phyloP scores from a whole-genome alignment of 805 yeast genomes.

The Spathaspora sp. region DNA sequence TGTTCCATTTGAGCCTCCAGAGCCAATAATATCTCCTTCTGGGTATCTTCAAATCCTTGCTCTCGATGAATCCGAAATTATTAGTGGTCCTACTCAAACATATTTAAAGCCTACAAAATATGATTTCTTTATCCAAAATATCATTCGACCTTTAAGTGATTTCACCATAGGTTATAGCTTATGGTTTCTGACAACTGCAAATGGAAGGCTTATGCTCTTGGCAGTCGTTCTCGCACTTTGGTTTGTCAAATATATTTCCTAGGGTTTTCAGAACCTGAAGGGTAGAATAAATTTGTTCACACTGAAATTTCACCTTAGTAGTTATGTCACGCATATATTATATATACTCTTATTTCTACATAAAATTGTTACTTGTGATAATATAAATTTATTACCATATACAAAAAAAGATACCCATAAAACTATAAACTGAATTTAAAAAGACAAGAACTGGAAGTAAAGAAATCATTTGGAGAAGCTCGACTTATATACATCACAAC shows the following conservation, averaged over 20 bases:
- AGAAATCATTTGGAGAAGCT: conserved; percentile 1
- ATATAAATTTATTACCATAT: neutral
- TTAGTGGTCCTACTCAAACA: conserved; percentile 38
- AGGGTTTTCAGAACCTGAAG: neutral
- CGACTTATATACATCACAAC: neutral
- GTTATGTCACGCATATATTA: neutral
- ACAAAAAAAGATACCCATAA: neutral
- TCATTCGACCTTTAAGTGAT: conserved; percentile 26
- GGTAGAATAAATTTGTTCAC: neutral
- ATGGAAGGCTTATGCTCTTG: conserved; percentile 27
- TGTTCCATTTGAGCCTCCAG: conserved; percentile 44
- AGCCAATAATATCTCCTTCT: conserved; percentile 20
- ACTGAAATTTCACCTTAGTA: neutral
- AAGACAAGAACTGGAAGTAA: conserved; percentile 1
- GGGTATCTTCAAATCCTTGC: conserved; percentile 28
- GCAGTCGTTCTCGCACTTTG: conserved; percentile 12
- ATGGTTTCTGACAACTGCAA: conserved; percentile 30
- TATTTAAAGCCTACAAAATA: conserved; percentile 32
- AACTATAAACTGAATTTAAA: neutral
- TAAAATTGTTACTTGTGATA: neutral
- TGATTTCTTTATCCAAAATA: conserved; percentile 23
- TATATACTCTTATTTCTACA: neutral
- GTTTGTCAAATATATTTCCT: neutral
- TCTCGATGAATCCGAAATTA: conserved; percentile 10
- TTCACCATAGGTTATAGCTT: conserved; percentile 28